Evolutionary conservation across 2,329 filamentous ascomycete species (phyloP), one percentile per base, ranked within the genome.

Genomic region (Phialocephala sp.): DNA sequence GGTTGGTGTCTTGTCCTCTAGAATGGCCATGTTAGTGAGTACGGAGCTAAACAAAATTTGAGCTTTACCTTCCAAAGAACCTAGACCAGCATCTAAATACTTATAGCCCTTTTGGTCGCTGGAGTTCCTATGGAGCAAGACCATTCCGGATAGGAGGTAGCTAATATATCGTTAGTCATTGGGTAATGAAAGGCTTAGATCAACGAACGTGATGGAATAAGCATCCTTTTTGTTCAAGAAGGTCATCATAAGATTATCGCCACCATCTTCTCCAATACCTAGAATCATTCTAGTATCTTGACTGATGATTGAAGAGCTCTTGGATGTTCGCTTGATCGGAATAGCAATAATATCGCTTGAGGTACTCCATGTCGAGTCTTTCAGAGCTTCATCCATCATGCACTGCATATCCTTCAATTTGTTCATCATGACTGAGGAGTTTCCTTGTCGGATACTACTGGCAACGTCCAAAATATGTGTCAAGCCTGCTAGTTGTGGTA

Each of bases 401-500:
- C 80, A 78, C 73, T 92, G 89, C 69, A 94, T 80, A 8, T 80
- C 79, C 45, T 82, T 82, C 22, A 92, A 79, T 73, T 93, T 93
- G 60, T 84, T 80, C 0, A 80, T 76, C 36, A 87, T 84, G 36
- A 83, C 78, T 14, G 87, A 82, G 0, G 86, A 83, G 37, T 82
- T 83, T 67, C 88, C 89, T 64, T 87, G 84, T 63, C 89, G 85
- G 60, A 94, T 79, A 71, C 87, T 89, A 72, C 90, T 91, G 1
- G 87, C 85, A 24, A 94, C 82, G 73, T 94, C 91, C 20, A 93
- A 80, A 55, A 91, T 82, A 61, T 91, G 82, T 14, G 89, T 82
- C 59, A 94, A 76, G 1, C 89, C 82, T 62, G 88, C 84, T 18
- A 93, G 82, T 71, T 92, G 90, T 6, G 88, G 85, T 45, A 92